Percentiles rank a stretch among this genome's conserved stretches.
Evolutionary conservation across 805 yeast genomes (phyloP).

Genomic region (Cyberlindnera subsufficiens): DNA sequence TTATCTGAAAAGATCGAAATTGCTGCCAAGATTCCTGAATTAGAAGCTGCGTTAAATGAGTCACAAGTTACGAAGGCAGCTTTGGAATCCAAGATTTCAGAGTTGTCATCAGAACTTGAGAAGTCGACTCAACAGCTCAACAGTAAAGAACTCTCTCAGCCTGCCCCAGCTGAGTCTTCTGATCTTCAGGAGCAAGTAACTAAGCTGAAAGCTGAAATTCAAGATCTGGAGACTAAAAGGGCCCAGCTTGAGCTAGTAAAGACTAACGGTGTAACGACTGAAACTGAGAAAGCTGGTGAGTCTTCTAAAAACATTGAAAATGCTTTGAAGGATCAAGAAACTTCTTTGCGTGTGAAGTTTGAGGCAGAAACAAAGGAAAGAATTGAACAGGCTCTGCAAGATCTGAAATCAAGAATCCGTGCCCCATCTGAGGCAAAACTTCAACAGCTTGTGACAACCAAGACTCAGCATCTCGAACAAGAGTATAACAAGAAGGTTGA

Average conservation of each 20-base stretch:
- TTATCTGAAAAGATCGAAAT: constrained; percentile 19
- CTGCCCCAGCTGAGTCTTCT: neutral
- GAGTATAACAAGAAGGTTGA: constrained; percentile 25
- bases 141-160: too few relatives aligned
- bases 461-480: constrained; percentile 22
- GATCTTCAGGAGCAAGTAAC: constrained; percentile 9
- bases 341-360: constrained; percentile 21
- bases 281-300: constrained; percentile 1
- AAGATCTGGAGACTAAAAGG: constrained; percentile 4
- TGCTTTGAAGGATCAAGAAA: constrained; percentile 20
- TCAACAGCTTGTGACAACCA: constrained; percentile 17
- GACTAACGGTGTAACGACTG: constrained; percentile 4
- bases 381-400: constrained; percentile 21
- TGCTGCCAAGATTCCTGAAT: constrained; percentile 28
- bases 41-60: constrained; percentile 31
- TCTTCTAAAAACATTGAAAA: constrained; percentile 8
- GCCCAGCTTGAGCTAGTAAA: constrained; percentile 1
- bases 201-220: neutral
- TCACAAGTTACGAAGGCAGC: constrained; percentile 29
- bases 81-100: constrained; percentile 21
- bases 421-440: constrained; percentile 33
- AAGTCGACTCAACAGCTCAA: constrained; percentile 1
- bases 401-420: constrained; percentile 28
- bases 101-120: constrained; percentile 6
- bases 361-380: constrained; percentile 19